Conservation (phyloP, 352 stramenopile genomes). For the Globisporangium nagaii region DNA sequence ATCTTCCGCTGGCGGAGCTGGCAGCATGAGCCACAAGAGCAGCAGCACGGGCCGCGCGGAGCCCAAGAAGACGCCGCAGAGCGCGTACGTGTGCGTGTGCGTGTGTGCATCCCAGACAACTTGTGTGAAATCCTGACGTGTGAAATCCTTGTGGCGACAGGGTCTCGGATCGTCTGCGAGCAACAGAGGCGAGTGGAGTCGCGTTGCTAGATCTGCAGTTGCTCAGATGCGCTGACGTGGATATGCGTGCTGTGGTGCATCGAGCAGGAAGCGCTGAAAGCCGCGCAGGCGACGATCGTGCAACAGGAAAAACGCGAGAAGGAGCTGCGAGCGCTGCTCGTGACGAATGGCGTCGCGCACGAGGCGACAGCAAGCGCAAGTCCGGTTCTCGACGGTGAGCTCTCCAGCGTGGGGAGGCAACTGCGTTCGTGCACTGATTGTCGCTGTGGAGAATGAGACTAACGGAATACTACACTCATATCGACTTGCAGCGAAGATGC, state of each 20-base stretch:
- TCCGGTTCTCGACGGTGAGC: slow-evolving; percentile 36
- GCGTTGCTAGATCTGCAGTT: not conserved
- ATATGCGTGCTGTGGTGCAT: not conserved
- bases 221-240: too few species aligned
- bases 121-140: not conserved
- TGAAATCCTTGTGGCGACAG: slow-evolving; percentile 9
- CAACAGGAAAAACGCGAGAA: slow-evolving; percentile 58
- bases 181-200: slow-evolving; percentile 34
- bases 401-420: too few species aligned
- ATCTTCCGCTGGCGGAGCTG: not conserved
- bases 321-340: slow-evolving; percentile 46
- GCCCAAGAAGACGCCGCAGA: slow-evolving; percentile 27
- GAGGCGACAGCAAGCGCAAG: slow-evolving; percentile 21
- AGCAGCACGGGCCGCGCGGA: slow-evolving; percentile 18
- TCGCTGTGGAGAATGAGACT: not conserved
- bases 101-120: not conserved
- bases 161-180: slow-evolving; percentile 40
- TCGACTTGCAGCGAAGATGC: slow-evolving; percentile 37
- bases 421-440: too few species aligned
- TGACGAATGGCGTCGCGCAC: slow-evolving; percentile 29
- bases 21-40: slow-evolving; percentile 1
- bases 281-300: slow-evolving; percentile 50
- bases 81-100: slow-evolving; percentile 15
- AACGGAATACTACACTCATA: not conserved
- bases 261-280: slow-evolving; percentile 46